Evolutionary conservation across 371 early-diverging fungal genomes (phyloP).

Genomic region (Mortierella sp.): DNA sequence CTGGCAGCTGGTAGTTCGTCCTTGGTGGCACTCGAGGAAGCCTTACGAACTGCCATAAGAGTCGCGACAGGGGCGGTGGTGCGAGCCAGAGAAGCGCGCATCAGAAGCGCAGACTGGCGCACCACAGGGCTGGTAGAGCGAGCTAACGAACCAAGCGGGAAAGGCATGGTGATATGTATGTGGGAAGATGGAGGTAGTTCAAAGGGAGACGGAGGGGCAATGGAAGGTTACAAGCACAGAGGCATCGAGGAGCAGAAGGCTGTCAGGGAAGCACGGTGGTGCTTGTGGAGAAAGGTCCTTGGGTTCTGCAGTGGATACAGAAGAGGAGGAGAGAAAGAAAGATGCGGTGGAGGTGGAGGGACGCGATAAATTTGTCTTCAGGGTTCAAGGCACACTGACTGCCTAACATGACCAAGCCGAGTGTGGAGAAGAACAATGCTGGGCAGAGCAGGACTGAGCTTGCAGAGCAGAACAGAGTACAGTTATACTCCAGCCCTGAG

Average conservation of each 20-base stretch:
- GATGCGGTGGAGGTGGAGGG: not conserved
- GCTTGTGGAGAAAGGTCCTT: not conserved
- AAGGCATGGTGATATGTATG: constrained; percentile 27
- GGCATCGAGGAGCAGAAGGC: constrained; percentile 18
- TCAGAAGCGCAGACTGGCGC: constrained; percentile 33
- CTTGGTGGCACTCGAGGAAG: constrained; percentile 18
- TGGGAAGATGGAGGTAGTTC: not conserved
- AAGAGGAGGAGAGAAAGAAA: constrained; percentile 1
- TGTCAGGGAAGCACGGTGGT: not conserved
- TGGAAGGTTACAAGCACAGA: constrained; percentile 11
- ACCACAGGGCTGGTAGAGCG: constrained; percentile 22
- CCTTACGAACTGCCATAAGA: constrained; percentile 35
- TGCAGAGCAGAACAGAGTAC: too few relatives aligned
- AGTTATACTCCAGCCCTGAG: too few relatives aligned
- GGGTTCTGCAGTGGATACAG: not conserved
- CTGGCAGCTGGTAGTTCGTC: constrained; percentile 34
- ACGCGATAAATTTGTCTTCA: too few relatives aligned
- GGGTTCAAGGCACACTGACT: too few relatives aligned
- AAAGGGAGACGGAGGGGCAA: not conserved
- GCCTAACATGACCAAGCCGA: too few relatives aligned
- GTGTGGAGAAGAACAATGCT: too few relatives aligned
- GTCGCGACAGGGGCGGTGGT: constrained; percentile 36
- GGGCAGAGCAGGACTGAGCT: too few relatives aligned
- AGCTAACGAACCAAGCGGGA: constrained; percentile 27
- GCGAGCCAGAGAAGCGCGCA: constrained; percentile 36